Evolutionary conservation across 352 stramenopile genomes (phyloP).

Genomic region (Pythium aquatile): DNA sequence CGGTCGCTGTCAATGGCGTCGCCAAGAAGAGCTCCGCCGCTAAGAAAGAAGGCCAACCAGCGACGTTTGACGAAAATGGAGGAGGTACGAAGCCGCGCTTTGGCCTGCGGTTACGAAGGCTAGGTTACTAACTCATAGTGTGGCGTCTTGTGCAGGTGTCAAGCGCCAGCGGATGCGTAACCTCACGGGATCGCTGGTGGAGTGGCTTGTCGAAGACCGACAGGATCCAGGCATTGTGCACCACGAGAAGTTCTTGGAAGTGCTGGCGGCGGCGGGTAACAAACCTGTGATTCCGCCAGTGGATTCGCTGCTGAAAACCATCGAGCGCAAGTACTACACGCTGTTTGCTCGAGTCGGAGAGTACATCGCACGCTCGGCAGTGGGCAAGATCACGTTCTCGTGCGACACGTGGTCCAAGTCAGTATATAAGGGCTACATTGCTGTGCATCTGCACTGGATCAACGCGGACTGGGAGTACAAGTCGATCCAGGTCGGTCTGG

Average conservation of each 20-base stretch:
- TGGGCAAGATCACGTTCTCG: conserved; percentile 71
- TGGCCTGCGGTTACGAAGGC: neutral
- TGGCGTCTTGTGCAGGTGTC: conserved; percentile 32
- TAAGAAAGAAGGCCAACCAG: conserved; percentile 46
- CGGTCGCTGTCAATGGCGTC: conserved; percentile 25
- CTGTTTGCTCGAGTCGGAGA: conserved; percentile 69
- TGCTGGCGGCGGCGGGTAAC: conserved; percentile 42
- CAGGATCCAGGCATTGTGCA: conserved; percentile 60
- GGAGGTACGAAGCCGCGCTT: conserved; percentile 34
- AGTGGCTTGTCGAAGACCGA: conserved; percentile 77
- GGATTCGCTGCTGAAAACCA: conserved; percentile 60
- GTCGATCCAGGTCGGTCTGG: conserved; percentile 70
- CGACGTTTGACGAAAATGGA: conserved; percentile 58
- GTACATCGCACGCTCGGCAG: conserved; percentile 71
- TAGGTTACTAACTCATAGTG: neutral
- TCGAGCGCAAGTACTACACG: conserved; percentile 73
- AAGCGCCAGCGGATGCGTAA: conserved; percentile 71
- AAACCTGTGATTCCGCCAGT: conserved; percentile 53
- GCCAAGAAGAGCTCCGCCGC: conserved; percentile 41
- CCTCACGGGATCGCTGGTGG: conserved; percentile 54
- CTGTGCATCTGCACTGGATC: conserved; percentile 79
- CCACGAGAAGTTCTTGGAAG: conserved; percentile 72
- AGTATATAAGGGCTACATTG: conserved; percentile 74
- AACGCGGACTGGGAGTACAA: conserved; percentile 87
- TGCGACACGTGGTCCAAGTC: conserved; percentile 75